phyloP scores from a whole-genome alignment of 2,329 filamentous ascomycete genomes.

The Cladosporium sp. region DNA sequence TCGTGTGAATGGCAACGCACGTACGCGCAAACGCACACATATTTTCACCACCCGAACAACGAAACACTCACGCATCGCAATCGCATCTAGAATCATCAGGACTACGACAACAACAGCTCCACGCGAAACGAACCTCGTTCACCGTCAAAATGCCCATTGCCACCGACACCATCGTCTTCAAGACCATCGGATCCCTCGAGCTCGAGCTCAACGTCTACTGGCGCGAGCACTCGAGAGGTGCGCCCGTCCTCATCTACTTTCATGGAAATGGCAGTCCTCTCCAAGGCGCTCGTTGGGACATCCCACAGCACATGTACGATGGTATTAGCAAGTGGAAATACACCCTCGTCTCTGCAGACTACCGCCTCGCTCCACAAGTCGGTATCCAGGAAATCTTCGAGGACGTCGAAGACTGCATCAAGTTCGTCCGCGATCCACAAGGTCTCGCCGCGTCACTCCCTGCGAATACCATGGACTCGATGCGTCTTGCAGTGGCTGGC shows the following conservation, averaged over 20 bases:
- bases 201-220: conserved; percentile 28
- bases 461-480: conserved; percentile 25
- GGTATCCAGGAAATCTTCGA: conserved; percentile 35
- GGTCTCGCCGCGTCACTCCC: conserved; percentile 24
- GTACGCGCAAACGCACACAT: background rate
- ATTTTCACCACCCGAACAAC: background rate
- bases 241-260: conserved; percentile 31
- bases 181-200: too few relatives aligned
- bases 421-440: conserved; percentile 31
- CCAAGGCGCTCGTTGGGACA: conserved; percentile 32
- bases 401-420: conserved; percentile 35
- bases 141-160: too few relatives aligned
- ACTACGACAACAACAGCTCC: too few relatives aligned
- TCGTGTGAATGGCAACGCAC: background rate
- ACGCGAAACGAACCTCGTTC: too few relatives aligned
- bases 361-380: conserved; percentile 37
- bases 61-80: background rate
- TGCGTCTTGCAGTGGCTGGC: conserved; percentile 34
- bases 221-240: conserved; percentile 22
- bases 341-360: conserved; percentile 36
- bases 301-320: conserved; percentile 32
- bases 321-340: conserved; percentile 31
- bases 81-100: too few relatives aligned
- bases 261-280: conserved; percentile 34
- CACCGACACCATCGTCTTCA: too few relatives aligned